Evolutionary conservation across 768 basidiomycete genomes (phyloP), one percentile per base, ranked within the genome.

Genomic region (Lactarius tabidus): DNA sequence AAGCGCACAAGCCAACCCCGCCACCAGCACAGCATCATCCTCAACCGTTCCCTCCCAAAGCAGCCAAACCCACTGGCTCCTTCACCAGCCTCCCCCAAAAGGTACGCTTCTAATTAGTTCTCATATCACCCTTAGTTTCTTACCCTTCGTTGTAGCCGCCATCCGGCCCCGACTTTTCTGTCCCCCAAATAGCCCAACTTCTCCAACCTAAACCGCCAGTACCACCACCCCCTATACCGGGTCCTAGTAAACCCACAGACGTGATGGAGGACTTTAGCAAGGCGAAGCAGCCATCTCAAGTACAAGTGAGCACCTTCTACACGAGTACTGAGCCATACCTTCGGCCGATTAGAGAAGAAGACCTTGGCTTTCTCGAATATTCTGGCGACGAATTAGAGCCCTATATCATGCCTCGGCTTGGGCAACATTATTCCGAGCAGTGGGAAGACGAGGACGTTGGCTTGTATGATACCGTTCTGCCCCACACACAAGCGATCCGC

Each of bases 401-500:
- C 0, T 97, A 85, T 71, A 76, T 93, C 38, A 85, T 95, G 77
- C 96, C 96, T 33, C 85, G 89, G 62, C 82, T 97, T 1, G 96
- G 88, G 26, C 81, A 87, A 69, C 95, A 96, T 76, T 99, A 98
- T 71, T 78, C 85, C 38, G 91, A 96, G 59, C 81, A 88, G 0
- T 99, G 96, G 95, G 95, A 95, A 67, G 94, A 97, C 71, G 87
- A 93, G 72, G 96, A 99, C 74, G 81, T 79, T 9, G 79, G 79
- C 14, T 61, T 81, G n/a, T 78, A 80, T 62, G 80, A 79, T 31
- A 73, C 72, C 6, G 77, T 80, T 31, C 68, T 81, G 26, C 77
- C 80, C 10, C 76, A 77, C 8, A 77, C 80, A 35, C 75, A 75
- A n/a, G 74, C 79, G 23, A 72, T 75, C 35, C 77, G 78, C 38